phyloP scores from a whole-genome alignment of 1,139 yeast species.

The Eremothecium gossypii region DNA sequence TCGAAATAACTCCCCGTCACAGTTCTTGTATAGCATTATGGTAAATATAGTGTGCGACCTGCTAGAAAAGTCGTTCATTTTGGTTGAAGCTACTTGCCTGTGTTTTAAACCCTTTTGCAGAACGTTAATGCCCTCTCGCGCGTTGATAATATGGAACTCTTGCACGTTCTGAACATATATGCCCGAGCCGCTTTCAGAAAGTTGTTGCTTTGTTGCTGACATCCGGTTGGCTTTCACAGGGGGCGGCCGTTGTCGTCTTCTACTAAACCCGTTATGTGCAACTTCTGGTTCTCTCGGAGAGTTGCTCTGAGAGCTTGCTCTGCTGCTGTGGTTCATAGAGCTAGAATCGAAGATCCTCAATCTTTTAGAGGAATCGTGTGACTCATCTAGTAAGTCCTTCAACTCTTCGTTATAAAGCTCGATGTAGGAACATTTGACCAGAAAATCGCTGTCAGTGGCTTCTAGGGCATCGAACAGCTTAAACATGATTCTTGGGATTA shows the following conservation, averaged over 20 bases:
- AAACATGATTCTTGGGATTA: constrained; percentile 56
- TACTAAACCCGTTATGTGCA: constrained; percentile 8
- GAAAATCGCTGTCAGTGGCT: constrained; percentile 35
- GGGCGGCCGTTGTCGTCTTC: constrained; percentile 6
- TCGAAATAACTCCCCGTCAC: constrained; percentile 35
- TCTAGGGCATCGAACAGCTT: constrained; percentile 43
- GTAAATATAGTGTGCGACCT: constrained; percentile 70
- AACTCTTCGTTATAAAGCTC: constrained; percentile 70
- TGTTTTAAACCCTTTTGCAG: constrained; percentile 47
- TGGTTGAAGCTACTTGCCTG: constrained; percentile 60
- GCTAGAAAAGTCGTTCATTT: constrained; percentile 59
- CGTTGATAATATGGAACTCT: constrained; percentile 45
- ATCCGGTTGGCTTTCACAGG: constrained; percentile 8
- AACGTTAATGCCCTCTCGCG: constrained; percentile 45
- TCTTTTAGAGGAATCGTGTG: constrained; percentile 24
- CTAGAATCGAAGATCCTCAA: constrained; percentile 46
- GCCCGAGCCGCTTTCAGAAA: constrained; percentile 20
- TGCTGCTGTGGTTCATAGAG: constrained; percentile 12
- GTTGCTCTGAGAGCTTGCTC: constrained; percentile 15
- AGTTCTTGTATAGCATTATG: constrained; percentile 43
- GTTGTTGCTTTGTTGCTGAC: constrained; percentile 5
- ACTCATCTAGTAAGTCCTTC: constrained; percentile 48
- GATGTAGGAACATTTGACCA: constrained; percentile 60
- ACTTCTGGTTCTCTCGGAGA: constrained; percentile 18
- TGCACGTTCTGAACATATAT: constrained; percentile 47